These are phyloP conservation scores for Euphorbia pulcherrima DNA, from an alignment of 345 rosid species.

Conservation along the genomic window DNA sequence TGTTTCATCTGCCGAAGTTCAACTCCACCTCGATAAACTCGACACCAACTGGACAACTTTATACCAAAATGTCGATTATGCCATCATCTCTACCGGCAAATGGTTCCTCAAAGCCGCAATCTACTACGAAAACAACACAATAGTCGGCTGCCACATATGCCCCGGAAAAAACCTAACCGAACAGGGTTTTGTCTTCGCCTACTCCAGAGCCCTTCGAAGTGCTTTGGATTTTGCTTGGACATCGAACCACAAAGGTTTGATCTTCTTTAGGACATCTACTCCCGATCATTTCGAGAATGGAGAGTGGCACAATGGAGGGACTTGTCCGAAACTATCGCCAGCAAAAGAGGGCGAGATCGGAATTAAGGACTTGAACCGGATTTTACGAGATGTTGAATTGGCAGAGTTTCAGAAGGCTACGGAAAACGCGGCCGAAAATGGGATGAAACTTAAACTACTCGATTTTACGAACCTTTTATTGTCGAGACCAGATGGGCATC, in stretches of 20 bases:
- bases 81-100: constrained; percentile 84
- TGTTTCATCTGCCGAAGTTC: constrained; percentile 66
- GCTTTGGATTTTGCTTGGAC: constrained; percentile 59
- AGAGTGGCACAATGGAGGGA: constrained; percentile 89
- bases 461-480: constrained; percentile 66
- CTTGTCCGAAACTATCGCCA: constrained; percentile 53
- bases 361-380: constrained; percentile 52
- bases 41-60: constrained; percentile 64
- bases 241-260: constrained; percentile 46
- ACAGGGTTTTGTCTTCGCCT: constrained; percentile 71
- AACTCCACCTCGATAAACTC: constrained; percentile 73
- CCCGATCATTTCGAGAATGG: constrained; percentile 94
- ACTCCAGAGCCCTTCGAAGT: constrained; percentile 47
- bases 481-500: constrained; percentile 87
- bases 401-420: constrained; percentile 53
- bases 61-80: constrained; percentile 53
- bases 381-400: constrained; percentile 59
- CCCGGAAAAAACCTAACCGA: constrained; percentile 55
- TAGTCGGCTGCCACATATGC: constrained; percentile 77
- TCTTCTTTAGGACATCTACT: constrained; percentile 76
- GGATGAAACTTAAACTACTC: constrained; percentile 56
- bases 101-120: constrained; percentile 90
- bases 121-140: constrained; percentile 64
- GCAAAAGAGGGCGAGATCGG: constrained; percentile 60
- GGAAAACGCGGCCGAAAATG: constrained; percentile 35